Conservation (phyloP, 2,329 filamentous ascomycete species). For the Myrmaecium sp. region DNA sequence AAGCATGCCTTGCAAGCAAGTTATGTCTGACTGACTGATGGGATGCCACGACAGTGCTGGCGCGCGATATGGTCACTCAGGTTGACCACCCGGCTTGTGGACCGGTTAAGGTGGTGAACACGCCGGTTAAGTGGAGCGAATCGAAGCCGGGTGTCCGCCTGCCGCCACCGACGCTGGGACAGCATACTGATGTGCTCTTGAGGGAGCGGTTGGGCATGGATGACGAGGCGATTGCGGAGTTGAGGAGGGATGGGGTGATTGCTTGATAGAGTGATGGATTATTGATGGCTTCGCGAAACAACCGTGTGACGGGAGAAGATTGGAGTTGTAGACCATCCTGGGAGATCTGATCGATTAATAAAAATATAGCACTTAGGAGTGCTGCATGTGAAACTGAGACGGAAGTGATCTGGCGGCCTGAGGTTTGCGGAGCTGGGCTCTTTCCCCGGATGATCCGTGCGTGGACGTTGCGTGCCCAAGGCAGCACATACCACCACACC, state of each 20-base stretch:
- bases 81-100: constrained; percentile 73
- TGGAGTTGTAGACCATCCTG: no score
- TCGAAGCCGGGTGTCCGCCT: constrained; percentile 59
- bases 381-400: no score
- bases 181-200: constrained; percentile 22
- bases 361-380: no score
- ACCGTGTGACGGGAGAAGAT: no score
- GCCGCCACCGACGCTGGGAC: constrained; percentile 61
- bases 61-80: constrained; percentile 78
- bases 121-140: constrained; percentile 85
- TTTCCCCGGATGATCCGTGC: no score
- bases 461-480: no score
- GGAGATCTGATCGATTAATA: no score
- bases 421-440: no score
- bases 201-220: constrained; percentile 15
- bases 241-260: constrained; percentile 18
- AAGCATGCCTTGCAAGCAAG: not conserved
- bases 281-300: no score
- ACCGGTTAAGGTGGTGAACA: constrained; percentile 77
- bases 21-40: constrained; percentile 3
- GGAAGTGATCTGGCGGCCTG: no score
- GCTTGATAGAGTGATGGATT: no score
- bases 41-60: constrained; percentile 32
- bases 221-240: constrained; percentile 13
- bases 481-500: no score